phyloP scores from a whole-genome alignment of 2,329 filamentous ascomycete genomes.

The Colletotrichum spaethianum region DNA sequence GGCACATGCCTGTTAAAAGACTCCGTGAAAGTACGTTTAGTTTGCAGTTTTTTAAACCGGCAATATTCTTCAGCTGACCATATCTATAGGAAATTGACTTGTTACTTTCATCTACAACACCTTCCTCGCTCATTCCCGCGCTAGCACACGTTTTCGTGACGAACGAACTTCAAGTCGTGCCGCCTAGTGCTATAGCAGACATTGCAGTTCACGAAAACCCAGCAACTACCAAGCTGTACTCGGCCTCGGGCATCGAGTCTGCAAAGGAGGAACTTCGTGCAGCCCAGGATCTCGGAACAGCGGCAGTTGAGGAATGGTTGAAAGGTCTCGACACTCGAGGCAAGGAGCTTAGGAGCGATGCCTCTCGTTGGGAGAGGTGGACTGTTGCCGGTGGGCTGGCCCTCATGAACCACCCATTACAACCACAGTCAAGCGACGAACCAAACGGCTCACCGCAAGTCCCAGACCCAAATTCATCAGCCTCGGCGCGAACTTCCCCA shows the following conservation, averaged over 20 bases:
- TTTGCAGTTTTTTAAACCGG: slow-evolving; percentile 18
- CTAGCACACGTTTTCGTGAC: slow-evolving; percentile 79
- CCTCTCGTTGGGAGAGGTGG: slow-evolving; percentile 83
- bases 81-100: slow-evolving; percentile 77
- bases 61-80: slow-evolving; percentile 45
- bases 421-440: slow-evolving; percentile 63
- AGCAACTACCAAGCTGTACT: slow-evolving; percentile 77
- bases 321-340: slow-evolving; percentile 80
- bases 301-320: slow-evolving; percentile 82
- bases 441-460: background rate
- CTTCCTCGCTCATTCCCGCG: slow-evolving; percentile 75
- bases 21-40: slow-evolving; percentile 74
- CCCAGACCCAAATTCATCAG: no score
- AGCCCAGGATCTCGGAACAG: slow-evolving; percentile 76
- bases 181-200: slow-evolving; percentile 68
- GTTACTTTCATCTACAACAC: slow-evolving; percentile 72
- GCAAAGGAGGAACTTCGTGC: slow-evolving; percentile 74
- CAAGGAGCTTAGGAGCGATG: slow-evolving; percentile 71
- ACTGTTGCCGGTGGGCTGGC: slow-evolving; percentile 62
- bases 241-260: slow-evolving; percentile 71
- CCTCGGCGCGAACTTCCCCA: background rate
- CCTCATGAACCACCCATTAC: slow-evolving; percentile 52
- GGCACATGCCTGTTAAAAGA: slow-evolving; percentile 73
- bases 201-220: slow-evolving; percentile 61
- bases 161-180: slow-evolving; percentile 71